A percentile compares a stretch with the other conserved stretches of the same genome.
Conservation (phyloP, 768 basidiomycete species). For the Pilatotrama ljubarskyi region DNA sequence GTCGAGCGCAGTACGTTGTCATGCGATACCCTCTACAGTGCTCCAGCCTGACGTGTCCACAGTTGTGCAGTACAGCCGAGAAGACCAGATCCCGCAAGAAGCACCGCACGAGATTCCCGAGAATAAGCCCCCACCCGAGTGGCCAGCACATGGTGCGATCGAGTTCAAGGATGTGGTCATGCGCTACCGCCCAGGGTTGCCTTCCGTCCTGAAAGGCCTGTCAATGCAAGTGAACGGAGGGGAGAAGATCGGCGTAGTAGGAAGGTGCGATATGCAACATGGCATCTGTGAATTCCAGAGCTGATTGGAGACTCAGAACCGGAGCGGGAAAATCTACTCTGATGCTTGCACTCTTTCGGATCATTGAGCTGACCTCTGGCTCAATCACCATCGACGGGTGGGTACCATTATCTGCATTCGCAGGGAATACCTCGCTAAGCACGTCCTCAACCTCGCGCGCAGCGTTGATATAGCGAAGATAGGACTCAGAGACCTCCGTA, state of each 20-base stretch:
- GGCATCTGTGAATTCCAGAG: too few relatives aligned
- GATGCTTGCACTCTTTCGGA: slow-evolving; percentile 63
- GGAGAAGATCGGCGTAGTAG: slow-evolving; percentile 81
- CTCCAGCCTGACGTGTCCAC: too few relatives aligned
- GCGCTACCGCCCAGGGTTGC: slow-evolving; percentile 71
- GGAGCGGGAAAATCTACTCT: slow-evolving; percentile 66
- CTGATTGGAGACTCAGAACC: slow-evolving; percentile 29
- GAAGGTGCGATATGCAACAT: slow-evolving; percentile 37
- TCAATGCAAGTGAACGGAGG: slow-evolving; percentile 59
- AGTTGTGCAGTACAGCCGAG: slow-evolving; percentile 58
- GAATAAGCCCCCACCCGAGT: slow-evolving; percentile 53
- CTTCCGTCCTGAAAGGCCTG: slow-evolving; percentile 67
- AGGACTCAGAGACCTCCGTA: slow-evolving; percentile 62
- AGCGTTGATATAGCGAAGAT: slow-evolving; percentile 68
- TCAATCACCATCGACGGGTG: slow-evolving; percentile 65
- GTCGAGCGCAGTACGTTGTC: slow-evolving; percentile 58
- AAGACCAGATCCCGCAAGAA: slow-evolving; percentile 58
- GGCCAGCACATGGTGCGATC: slow-evolving; percentile 65
- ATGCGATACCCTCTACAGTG: too few relatives aligned
- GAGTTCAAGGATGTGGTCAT: slow-evolving; percentile 60
- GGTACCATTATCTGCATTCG: slow-evolving; percentile 5
- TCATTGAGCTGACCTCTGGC: slow-evolving; percentile 65
- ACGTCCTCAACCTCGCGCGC: too few relatives aligned
- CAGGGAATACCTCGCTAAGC: too few relatives aligned
- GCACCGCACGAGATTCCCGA: slow-evolving; percentile 60